Evolutionary conservation across 805 yeast species (phyloP).

Genomic region (Cyberlindnera bimundalis): DNA sequence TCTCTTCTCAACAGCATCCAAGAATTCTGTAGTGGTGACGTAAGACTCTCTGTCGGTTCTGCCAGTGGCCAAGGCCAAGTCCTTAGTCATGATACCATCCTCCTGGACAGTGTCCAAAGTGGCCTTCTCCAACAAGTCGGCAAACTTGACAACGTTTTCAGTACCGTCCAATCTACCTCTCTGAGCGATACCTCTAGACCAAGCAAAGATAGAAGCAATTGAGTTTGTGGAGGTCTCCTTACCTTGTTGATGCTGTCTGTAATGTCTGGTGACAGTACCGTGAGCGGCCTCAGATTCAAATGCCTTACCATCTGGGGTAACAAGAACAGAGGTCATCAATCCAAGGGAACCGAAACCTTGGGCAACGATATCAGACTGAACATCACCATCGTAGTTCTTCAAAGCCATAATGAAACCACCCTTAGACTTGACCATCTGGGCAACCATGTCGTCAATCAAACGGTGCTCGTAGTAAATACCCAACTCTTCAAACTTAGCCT

Average conservation of each 20-base stretch:
- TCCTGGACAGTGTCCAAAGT: conserved; percentile 79
- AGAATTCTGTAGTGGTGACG: conserved; percentile 76
- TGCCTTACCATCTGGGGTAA: conserved; percentile 95
- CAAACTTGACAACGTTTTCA: conserved; percentile 83
- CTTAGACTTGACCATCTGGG: conserved; percentile 93
- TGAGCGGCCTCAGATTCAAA: conserved; percentile 99
- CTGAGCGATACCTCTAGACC: conserved; percentile 92
- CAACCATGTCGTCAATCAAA: conserved; percentile 97
- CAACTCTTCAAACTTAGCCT: conserved; percentile 56
- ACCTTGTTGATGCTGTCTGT: conserved; percentile 93
- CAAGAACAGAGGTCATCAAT: conserved; percentile 93
- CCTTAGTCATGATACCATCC: conserved; percentile 94
- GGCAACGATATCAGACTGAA: conserved; percentile 95
- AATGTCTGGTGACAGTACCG: conserved; percentile 97
- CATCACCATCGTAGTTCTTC: conserved; percentile 98
- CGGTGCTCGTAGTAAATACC: conserved; percentile 97
- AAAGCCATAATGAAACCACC: conserved; percentile 95
- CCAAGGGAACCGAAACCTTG: conserved; percentile 98
- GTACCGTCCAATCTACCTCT: conserved; percentile 88
- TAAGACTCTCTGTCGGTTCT: conserved; percentile 77
- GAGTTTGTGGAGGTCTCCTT: conserved; percentile 97
- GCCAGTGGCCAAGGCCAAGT: conserved; percentile 86
- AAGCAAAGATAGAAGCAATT: conserved; percentile 94
- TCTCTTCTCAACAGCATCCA: conserved; percentile 70
- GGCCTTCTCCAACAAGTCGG: conserved; percentile 73